Base-by-base conservation (phyloP, 202 grass and related monocot genomes). In the Panicum virgatum region DNA sequence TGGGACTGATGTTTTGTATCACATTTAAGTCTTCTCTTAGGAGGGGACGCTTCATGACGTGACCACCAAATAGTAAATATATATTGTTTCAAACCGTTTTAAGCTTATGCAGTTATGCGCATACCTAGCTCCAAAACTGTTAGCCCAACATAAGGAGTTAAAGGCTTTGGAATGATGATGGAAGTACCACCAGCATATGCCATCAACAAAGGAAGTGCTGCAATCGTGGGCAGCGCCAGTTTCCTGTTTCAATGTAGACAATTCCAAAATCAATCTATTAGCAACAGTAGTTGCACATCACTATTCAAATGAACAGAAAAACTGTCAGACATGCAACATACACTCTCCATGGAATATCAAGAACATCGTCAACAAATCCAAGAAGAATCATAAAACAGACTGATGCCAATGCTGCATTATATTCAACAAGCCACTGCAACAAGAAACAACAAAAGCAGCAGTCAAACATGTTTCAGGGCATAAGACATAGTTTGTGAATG, bases 361-460 rank as follows among this genome's bases (percentile, higher is more conserved):
- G 92, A 85, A 98, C 96, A 93, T 98, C 96, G 36, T 98, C 96
- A 5, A 98, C 91, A 91, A 98, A 98, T 83, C 96, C 96, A 85
- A 98, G 96, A 76, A 98, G 92, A 87, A 94, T 96, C 96, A 98
- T 98, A 85, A 98, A 98, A 75, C 96, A 98, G 62, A 98, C 89
- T 66, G 90, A 98, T 67, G 96, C 93, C 64, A 98, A 80, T 63
- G 96, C 92, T 25, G 96, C 93, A 86, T 98, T 98, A 71, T 96
- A 98, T 87, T 98, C 96, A 68, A 98, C 92, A 83, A 98, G 92
- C 96, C 96, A 98, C 96, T 98, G 92, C 60, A 85, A 79, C 76
- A 83, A 93, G 52, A 26, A 78, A 62, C 20, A 71, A 36, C 5
- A 69, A 52, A 60, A 23, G 42, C 5, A 62, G 72, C 23, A 77